Evolutionary conservation across 2,329 filamentous ascomycete genomes (phyloP).

Genomic region (Fonsecaea multimorphosa): DNA sequence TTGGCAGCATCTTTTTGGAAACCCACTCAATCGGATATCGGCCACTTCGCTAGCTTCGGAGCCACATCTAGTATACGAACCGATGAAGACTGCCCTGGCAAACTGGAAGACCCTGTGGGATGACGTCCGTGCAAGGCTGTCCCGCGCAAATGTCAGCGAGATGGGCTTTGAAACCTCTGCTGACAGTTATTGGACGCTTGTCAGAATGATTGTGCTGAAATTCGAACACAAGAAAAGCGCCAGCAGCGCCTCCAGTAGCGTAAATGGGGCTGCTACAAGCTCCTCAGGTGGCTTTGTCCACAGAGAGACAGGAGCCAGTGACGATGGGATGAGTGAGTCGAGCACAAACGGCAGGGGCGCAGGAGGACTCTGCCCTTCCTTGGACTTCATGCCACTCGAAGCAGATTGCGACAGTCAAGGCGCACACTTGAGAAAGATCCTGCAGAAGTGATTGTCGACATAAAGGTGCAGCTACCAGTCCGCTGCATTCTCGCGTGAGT

Average conservation of each 20-base stretch:
- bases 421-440: conserved; percentile 35
- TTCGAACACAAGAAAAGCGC: conserved; percentile 25
- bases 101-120: conserved; percentile 51
- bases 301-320: conserved; percentile 1
- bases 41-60: conserved; percentile 19
- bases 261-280: background rate
- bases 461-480: background rate
- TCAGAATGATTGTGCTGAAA: conserved; percentile 31
- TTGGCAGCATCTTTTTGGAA: conserved; percentile 49
- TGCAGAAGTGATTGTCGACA: conserved; percentile 8
- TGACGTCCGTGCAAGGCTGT: conserved; percentile 42
- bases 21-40: conserved; percentile 40
- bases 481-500: background rate
- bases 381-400: conserved; percentile 36
- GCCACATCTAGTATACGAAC: conserved; percentile 19
- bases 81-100: conserved; percentile 47
- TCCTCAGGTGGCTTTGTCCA: background rate
- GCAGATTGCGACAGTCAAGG: conserved; percentile 36
- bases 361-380: conserved; percentile 2
- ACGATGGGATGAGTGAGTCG: conserved; percentile 14
- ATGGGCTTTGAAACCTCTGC: conserved; percentile 47
- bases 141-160: conserved; percentile 45
- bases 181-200: conserved; percentile 37
- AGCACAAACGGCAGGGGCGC: conserved; percentile 3
- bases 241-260: conserved; percentile 15